Evolutionary conservation across 179 eudicot species (phyloP).

Genomic region (Corrigiola litoralis): DNA sequence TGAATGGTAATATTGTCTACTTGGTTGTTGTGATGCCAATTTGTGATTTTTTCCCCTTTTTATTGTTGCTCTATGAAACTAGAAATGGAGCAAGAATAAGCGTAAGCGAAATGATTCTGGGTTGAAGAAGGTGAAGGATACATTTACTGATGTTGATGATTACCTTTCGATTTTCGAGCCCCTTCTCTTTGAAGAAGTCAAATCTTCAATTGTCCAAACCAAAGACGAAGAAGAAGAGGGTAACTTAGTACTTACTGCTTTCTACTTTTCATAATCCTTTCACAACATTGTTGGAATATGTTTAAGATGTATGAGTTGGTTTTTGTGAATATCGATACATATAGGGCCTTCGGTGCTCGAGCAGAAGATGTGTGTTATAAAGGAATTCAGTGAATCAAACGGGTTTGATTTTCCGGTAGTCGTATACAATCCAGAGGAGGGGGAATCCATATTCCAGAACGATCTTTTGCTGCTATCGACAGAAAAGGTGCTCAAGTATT

Average conservation of each 20-base stretch:
- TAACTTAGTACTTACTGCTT: constrained; percentile 6
- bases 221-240: constrained; percentile 71
- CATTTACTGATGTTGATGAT: constrained; percentile 64
- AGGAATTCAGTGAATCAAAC: constrained; percentile 55
- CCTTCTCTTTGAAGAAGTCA: constrained; percentile 87
- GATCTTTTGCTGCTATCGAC: constrained; percentile 69
- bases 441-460: constrained; percentile 44
- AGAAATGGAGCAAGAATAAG: constrained; percentile 29
- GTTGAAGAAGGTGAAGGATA: constrained; percentile 57
- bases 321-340: neutral
- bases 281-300: neutral
- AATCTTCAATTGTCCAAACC: constrained; percentile 60
- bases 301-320: neutral
- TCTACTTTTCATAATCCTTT: neutral
- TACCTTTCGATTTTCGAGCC: constrained; percentile 80
- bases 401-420: constrained; percentile 58
- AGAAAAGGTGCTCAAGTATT: constrained; percentile 40
- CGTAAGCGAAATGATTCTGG: constrained; percentile 30
- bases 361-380: constrained; percentile 29
- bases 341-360: constrained; percentile 16
- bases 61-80: constrained; percentile 6
- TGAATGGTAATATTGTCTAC: neutral
- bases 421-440: constrained; percentile 20
- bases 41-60: neutral
- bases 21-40: neutral